These are phyloP conservation scores for Persicaria tinctoria DNA, from an alignment of 148 eudicot species.

Conservation along the genomic window DNA sequence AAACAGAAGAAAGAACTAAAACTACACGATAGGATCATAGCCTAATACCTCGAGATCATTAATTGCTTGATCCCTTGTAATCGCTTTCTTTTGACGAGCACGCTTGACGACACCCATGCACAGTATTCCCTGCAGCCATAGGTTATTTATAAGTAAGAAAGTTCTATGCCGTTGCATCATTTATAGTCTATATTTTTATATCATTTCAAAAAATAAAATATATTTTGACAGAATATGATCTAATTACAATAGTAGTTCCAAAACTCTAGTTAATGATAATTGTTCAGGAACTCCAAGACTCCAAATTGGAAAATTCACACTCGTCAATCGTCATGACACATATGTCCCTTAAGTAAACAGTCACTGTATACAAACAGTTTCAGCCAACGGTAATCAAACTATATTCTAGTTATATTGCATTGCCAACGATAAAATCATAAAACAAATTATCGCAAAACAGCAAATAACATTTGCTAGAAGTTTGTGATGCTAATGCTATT, in stretches of 20 bases:
- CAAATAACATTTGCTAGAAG: neutral
- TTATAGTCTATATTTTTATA: too few species aligned
- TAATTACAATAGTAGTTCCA: too few species aligned
- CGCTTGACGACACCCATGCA: slow-evolving; percentile 90
- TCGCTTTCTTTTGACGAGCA: slow-evolving; percentile 64
- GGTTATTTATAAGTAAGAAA: neutral
- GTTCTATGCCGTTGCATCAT: neutral
- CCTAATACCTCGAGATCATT: slow-evolving; percentile 68
- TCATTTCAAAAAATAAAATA: too few species aligned
- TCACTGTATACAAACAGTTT: neutral
- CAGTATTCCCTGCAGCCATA: slow-evolving; percentile 52
- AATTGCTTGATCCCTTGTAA: slow-evolving; percentile 60
- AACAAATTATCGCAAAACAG: neutral
- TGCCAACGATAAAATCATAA: neutral
- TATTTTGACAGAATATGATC: too few species aligned
- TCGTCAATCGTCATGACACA: neutral
- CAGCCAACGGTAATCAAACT: neutral
- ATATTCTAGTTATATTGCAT: neutral
- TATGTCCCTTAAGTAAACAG: neutral
- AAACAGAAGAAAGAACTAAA: neutral
- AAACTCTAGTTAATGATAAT: too few species aligned
- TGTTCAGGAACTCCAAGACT: neutral
- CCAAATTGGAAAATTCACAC: neutral
- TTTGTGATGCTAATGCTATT: neutral
- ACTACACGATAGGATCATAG: neutral